Evolutionary conservation across 176 grass and related monocot genomes (phyloP), one percentile per base, ranked within the genome.

Genomic region (Elymus sibiricus): DNA sequence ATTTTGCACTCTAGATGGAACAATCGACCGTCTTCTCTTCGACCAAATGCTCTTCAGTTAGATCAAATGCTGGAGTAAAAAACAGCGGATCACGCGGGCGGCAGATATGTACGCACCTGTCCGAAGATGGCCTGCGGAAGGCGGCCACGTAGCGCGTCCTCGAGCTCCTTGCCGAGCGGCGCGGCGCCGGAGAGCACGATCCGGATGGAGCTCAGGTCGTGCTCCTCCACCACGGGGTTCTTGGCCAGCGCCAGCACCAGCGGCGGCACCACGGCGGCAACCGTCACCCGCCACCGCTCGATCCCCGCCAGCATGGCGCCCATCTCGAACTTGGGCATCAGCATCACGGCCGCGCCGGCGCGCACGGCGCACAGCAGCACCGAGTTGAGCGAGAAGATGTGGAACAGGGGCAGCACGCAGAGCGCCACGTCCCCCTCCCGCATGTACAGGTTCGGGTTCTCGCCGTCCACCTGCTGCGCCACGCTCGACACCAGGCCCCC

Each of bases 381-480:
- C 5, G 95, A 98, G 86, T 94, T 89, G 67, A 98, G 80, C 15
- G 93, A 93, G 91, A 95, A 98, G 83, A 98, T 98, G 89, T 95
- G 95, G 86, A 98, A 98, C 38, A 98, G 90, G 1, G 95, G 95
- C 2, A 98, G 93, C 35, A 98, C 89, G 86, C 95, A 98, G 22
- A 98, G 93, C 64, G 88, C 84, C 17, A 98, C 95, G 86, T 98
- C 95, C 22, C 86, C 88, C 11, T 80, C 74, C 17, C 84, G 59
- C 83, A 94, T 94, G 83, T 95, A 79, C 70, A 95, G 64, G 80
- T 98, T 98, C 68, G 95, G 95, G 86, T 98, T 98, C 5, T 86
- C 91, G 70, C 95, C 95, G 86, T 98, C 95, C 86, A 98, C 93
- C 89, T 93, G 93, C 63, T 98, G 95, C 64, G 93, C 95, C 69